Base-by-base conservation (phyloP, 768 basidiomycete genomes). In the Rhodocollybia butyracea region DNA sequence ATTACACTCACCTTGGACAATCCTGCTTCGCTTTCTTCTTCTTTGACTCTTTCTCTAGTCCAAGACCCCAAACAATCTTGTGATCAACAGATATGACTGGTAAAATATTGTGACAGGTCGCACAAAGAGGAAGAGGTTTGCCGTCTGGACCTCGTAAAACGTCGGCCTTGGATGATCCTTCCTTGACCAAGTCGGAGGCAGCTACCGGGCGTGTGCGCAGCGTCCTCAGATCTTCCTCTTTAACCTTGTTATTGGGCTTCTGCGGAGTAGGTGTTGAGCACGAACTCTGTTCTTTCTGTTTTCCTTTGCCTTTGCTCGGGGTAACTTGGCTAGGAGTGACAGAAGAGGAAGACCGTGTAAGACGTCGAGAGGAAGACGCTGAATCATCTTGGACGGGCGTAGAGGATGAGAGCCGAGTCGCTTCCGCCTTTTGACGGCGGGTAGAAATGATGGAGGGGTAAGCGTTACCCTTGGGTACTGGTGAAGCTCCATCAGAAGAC, bases 71-170 rank as follows among this genome's bases (percentile, higher is more conserved):
- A 32, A 90, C 86, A 22, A 90, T 80, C 66, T 85, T 76, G 39
- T 80, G 81, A 68, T 89, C 86, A 26, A 90, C 84, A 47, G 85
- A 80, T 61, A 91, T 91, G 56, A 91, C 78, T 2, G 89, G 89
- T 60, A 91, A 67, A 50, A 90, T 73, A 64, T 84, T 89, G 51
- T 70, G 73, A 68, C 89, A 91, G 24, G 86, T 91, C 64, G 76
- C 70, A 59, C 89, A 91, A n/a, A 71, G 81, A 46, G 89, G 89
- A 29, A 89, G 69, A 17, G 76, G 79, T 64, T 82, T 84, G 26
- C 88, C 88, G 63, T 88, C 85, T 47, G 79, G 72, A 29, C 84
- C 88, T 58, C 77, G 68, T 3, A 78, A 83, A 17, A 75, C 68
- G 38, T 77, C 74, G 41, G 71, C 68, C 59, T 73, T 75, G 2